Percentiles rank a stretch among this genome's conserved stretches.
Evolutionary conservation across 2,329 filamentous ascomycete genomes (phyloP).

Genomic region (Microdochium trichocladiopsis): DNA sequence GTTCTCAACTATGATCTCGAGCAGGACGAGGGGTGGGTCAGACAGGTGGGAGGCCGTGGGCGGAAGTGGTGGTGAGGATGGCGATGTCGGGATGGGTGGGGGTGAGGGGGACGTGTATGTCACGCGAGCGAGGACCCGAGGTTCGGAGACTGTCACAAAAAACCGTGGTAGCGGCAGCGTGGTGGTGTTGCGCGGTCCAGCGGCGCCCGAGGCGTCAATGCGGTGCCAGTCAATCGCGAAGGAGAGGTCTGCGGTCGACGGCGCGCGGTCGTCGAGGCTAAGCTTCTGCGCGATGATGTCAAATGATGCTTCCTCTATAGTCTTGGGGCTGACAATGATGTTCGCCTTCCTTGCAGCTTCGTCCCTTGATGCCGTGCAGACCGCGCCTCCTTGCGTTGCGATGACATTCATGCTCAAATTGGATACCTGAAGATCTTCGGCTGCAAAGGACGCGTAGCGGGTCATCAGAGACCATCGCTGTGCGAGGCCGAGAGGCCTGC

Average conservation of each 20-base stretch:
- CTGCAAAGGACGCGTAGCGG: slow-evolving; percentile 68
- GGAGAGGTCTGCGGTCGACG: slow-evolving; percentile 66
- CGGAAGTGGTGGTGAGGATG: slow-evolving; percentile 4
- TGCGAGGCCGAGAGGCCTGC: slow-evolving; percentile 51
- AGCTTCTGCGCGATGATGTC: slow-evolving; percentile 67
- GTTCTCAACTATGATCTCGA: slow-evolving; percentile 74
- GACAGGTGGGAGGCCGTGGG: slow-evolving; percentile 20
- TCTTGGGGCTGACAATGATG: slow-evolving; percentile 53
- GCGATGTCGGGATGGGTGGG: slow-evolving; percentile 8
- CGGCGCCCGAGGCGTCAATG: slow-evolving; percentile 8
- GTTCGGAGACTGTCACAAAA: slow-evolving; percentile 74
- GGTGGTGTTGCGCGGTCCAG: slow-evolving; percentile 47
- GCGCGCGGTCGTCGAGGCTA: slow-evolving; percentile 73
- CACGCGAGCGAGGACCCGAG: slow-evolving; percentile 66
- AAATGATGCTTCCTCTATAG: slow-evolving; percentile 66
- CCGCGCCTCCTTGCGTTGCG: slow-evolving; percentile 53
- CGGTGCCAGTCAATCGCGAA: slow-evolving; percentile 76
- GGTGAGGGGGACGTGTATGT: slow-evolving; percentile 38
- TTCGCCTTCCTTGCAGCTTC: slow-evolving; percentile 31
- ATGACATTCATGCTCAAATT: slow-evolving; percentile 57
- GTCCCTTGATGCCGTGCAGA: slow-evolving; percentile 41
- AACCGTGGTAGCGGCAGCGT: slow-evolving; percentile 73
- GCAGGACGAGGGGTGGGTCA: slow-evolving; percentile 28
- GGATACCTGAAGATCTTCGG: slow-evolving; percentile 58
- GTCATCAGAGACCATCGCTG: slow-evolving; percentile 79